Evolutionary conservation across 371 early-diverging fungal genomes (phyloP).

Genomic region (Dinochytrium kinnereticum): DNA sequence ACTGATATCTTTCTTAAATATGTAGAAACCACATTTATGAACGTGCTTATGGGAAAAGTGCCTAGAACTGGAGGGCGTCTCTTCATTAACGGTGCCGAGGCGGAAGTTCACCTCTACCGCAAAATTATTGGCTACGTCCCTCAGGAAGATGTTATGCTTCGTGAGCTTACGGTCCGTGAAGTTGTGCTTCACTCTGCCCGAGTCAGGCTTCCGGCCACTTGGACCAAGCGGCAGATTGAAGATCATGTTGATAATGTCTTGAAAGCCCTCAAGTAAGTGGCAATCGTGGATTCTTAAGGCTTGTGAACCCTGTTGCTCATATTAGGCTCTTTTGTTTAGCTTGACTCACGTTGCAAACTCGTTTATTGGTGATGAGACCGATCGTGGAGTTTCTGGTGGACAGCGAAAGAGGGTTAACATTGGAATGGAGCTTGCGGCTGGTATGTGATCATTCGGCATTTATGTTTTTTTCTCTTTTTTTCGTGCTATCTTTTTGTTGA

Average conservation of each 20-base stretch:
- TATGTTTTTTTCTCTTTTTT: background rate
- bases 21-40: conserved; percentile 55
- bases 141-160: conserved; percentile 72
- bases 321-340: conserved; percentile 33
- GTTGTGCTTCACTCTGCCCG: conserved; percentile 63
- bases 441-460: conserved; percentile 9
- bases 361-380: conserved; percentile 68
- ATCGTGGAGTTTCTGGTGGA: conserved; percentile 84
- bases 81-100: conserved; percentile 47
- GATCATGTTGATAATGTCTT: conserved; percentile 67
- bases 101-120: conserved; percentile 49
- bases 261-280: conserved; percentile 30
- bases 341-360: conserved; percentile 66
- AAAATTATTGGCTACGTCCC: conserved; percentile 65
- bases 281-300: background rate
- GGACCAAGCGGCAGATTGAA: conserved; percentile 53
- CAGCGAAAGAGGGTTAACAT: conserved; percentile 88
- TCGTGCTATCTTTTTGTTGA: background rate
- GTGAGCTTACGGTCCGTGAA: conserved; percentile 52
- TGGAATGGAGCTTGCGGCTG: conserved; percentile 80
- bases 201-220: conserved; percentile 65
- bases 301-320: background rate
- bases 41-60: conserved; percentile 53
- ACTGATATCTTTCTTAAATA: background rate
- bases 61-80: conserved; percentile 50